These are phyloP conservation scores for Geosiphon pyriformis DNA, from an alignment of 192 early-diverging fungal species.

Conservation along the genomic window DNA sequence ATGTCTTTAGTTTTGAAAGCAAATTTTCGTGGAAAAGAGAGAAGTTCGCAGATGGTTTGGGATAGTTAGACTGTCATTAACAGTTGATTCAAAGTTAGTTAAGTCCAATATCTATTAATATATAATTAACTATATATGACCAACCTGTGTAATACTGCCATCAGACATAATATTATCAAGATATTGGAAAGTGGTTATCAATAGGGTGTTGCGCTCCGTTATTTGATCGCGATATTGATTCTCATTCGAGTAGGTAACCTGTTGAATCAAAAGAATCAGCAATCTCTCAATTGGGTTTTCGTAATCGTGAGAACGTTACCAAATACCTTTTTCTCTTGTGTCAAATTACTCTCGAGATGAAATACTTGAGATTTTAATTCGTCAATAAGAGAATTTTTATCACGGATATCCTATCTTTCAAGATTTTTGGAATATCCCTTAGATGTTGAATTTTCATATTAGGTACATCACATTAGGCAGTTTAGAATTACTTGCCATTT, in stretches of 20 bases:
- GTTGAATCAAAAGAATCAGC: background rate
- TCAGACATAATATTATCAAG: constrained; percentile 35
- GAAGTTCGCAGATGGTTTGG: constrained; percentile 38
- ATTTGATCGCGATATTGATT: constrained; percentile 29
- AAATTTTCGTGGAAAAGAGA: constrained; percentile 34
- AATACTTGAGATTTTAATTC: constrained; percentile 31
- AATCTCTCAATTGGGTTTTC: too few relatives aligned
- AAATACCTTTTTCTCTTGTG: constrained; percentile 15
- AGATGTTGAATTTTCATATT: background rate
- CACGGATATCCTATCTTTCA: constrained; percentile 18
- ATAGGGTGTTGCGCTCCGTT: constrained; percentile 35
- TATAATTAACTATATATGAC: too few relatives aligned
- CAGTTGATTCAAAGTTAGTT: too few relatives aligned
- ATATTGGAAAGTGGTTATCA: constrained; percentile 34
- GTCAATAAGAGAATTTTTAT: constrained; percentile 32
- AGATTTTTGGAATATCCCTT: background rate
- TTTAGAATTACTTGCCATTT: constrained; percentile 9
- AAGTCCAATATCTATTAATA: too few relatives aligned
- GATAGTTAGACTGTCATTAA: constrained; percentile 12
- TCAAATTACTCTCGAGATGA: constrained; percentile 18
- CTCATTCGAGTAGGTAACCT: constrained; percentile 11
- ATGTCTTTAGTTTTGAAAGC: constrained; percentile 31
- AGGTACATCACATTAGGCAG: too few relatives aligned
- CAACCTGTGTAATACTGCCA: constrained; percentile 28
- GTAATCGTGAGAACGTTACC: background rate